Base-by-base conservation (phyloP, 202 grass and related monocot species). In the Carex arenaria region DNA sequence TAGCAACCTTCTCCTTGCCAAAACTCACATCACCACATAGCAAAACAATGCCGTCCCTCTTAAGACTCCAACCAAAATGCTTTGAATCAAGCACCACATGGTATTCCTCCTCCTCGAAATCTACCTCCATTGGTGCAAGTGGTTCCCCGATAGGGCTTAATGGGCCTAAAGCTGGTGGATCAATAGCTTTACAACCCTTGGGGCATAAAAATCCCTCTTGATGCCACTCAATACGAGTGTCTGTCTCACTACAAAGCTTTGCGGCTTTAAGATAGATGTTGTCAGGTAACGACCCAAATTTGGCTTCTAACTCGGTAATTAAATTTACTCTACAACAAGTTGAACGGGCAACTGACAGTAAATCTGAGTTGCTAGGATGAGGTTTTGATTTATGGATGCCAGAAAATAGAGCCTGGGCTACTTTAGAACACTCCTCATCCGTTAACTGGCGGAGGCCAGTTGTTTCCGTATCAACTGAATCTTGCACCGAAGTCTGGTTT, bases 21-120 rank as follows among this genome's bases (percentile, higher is more conserved):
- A 89, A 99, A 86, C 93, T 96, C 78, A 92, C 86, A 90, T 99
- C 96, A 72, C 91, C 84, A 87, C 91, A 99, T 18, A 99, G 82
- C 83, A 95, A 80, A 82, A 96, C 85, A 52, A 61, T 85, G 47
- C 87, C 85, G 38, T 74, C 84, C 30, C 73, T 78, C 83, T 85
- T 90, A 83, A 77, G 85, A 31, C 89, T 94, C 86, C 88, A 94
- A 49, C 83, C 66, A 87, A 96, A 91, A 79, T 92, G 84, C 71
- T 83, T 80, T 85, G 90, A 91, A 87, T 99, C 85, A 85, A 99
- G 88, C 65, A 99, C 80, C 83, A 88, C 93, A 86, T 99, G 89
- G 66, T 92, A 88, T 83, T 99, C 97, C 61, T 92, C 96, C 74
- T 69, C 56, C 88, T 89, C 88, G 87, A n/a, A 57, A 89, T 84